Percentiles rank a stretch among this genome's conserved stretches.
Evolutionary conservation across 2,329 filamentous ascomycete genomes (phyloP).

Genomic region (Myrmaecium sp.): DNA sequence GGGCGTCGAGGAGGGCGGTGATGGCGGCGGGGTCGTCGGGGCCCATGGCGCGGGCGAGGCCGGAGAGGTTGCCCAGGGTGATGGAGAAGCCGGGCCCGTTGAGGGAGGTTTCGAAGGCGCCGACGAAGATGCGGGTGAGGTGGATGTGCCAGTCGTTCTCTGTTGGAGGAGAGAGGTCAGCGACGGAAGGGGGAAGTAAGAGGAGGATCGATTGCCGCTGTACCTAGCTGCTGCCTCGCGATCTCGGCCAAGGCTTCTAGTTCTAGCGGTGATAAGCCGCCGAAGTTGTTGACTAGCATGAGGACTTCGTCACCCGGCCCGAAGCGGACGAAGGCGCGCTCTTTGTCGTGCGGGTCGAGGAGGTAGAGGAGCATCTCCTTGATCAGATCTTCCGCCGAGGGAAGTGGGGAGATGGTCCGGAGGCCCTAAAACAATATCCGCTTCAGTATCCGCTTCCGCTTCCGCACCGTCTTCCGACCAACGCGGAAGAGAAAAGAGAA

Average conservation of each 20-base stretch:
- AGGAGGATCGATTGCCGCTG: no score
- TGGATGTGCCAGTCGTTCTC: constrained; percentile 31
- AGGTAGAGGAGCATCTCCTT: constrained; percentile 32
- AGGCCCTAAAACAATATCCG: constrained; percentile 17
- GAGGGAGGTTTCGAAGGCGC: constrained; percentile 34
- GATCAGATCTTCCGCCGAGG: constrained; percentile 31
- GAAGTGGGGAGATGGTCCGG: constrained; percentile 29
- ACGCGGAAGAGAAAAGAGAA: neutral
- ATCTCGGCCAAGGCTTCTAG: constrained; percentile 30
- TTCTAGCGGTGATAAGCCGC: constrained; percentile 31
- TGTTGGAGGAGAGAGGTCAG: neutral
- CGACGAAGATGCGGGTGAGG: constrained; percentile 30
- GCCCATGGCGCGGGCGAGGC: constrained; percentile 25
- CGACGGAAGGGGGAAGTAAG: neutral
- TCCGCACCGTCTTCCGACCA: neutral
- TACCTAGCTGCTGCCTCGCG: constrained; percentile 19
- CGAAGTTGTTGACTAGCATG: constrained; percentile 33
- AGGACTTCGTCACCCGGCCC: constrained; percentile 26
- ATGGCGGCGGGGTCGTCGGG: constrained; percentile 23
- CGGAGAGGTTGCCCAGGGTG: constrained; percentile 34
- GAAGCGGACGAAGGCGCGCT: constrained; percentile 33
- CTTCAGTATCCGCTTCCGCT: neutral
- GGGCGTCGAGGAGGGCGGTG: constrained; percentile 30
- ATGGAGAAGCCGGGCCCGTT: constrained; percentile 41
- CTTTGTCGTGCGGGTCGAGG: constrained; percentile 28